Base-by-base conservation (phyloP, 1,284 basidiomycete species). In the Tylopilus sp. region DNA sequence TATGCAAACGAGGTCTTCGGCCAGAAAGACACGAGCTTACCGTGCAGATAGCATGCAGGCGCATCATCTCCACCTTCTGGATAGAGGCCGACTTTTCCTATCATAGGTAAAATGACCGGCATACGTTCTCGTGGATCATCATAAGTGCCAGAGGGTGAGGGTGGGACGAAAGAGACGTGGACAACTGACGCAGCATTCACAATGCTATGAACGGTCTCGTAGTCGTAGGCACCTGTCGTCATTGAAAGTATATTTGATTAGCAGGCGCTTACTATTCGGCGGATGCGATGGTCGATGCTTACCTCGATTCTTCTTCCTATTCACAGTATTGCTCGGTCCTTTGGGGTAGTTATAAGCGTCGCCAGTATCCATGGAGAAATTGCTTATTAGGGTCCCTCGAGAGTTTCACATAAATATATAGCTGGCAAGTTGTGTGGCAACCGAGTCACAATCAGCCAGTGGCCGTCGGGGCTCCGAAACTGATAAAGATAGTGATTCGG, bases 271-370 rank as follows among this genome's bases (percentile, higher is more conserved):
- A 49, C n/a, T 22, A 32, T 12, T 57, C 8, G 4, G 33, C 33
- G 33, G 33, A 36, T 33, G 5, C 33, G 15, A 41, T 29, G 33
- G 38, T 57, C 64, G 39, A 41, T 53, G n/a, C 64, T 67, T 32
- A 77, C 72, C 72, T 65, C 69, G 73, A 59, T 74, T 77, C 53
- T 53, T 71, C 54, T 70, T 19, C 62, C 72, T 77, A 49, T 75
- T 74, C 33, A 74, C 71, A 2, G 74, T 70, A 55, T 77, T 74
- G n/a, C 62, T 63, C 15, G 8, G 39, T 61, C 63, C 69, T 52
- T 70, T 77, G 0, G 67, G 57, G 63, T 74, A 74, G 32, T 61
- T 64, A 12, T 22, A 41, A 16, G 29, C 2, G 16, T 70, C 58
- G 13, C 56, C 58, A 15, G 33, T 22, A 9, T 72, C 62, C 73